Evolutionary conservation across 768 basidiomycete species (phyloP).

Genomic region (Rhizopogon sp.): DNA sequence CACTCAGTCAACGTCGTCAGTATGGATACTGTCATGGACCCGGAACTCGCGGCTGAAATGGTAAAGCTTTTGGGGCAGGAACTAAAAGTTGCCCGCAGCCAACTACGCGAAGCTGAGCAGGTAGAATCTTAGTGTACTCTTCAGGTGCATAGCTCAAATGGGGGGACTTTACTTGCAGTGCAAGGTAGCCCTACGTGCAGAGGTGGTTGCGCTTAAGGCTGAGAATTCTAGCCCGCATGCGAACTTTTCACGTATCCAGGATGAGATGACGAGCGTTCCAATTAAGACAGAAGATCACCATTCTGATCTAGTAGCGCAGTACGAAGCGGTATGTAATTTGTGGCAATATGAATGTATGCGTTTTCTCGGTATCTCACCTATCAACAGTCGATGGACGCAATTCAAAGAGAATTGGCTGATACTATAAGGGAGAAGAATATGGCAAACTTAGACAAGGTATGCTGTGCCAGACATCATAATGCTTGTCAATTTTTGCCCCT

Average conservation of each 20-base stretch:
- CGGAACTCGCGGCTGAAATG: slow-evolving; percentile 20
- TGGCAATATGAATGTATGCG: too few species aligned
- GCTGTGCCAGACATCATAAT: neutral
- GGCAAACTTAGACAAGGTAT: neutral
- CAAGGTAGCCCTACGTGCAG: slow-evolving; percentile 7
- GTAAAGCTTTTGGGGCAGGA: slow-evolving; percentile 21
- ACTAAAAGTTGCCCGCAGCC: slow-evolving; percentile 16
- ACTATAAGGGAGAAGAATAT: slow-evolving; percentile 10
- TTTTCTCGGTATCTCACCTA: neutral
- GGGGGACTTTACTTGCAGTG: slow-evolving; percentile 2
- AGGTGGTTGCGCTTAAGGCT: slow-evolving; percentile 14
- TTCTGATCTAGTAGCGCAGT: neutral
- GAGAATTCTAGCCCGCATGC: slow-evolving; percentile 15
- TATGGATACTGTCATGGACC: slow-evolving; percentile 20
- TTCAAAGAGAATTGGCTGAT: slow-evolving; percentile 9
- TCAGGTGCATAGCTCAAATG: neutral
- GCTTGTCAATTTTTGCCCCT: neutral
- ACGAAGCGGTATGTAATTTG: slow-evolving; percentile 3
- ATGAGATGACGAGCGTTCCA: slow-evolving; percentile 1
- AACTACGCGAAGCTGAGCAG: slow-evolving; percentile 18
- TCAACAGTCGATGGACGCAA: slow-evolving; percentile 8
- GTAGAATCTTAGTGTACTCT: slow-evolving; percentile 2
- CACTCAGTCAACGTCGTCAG: neutral
- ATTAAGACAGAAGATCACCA: slow-evolving; percentile 15
- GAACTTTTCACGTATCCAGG: slow-evolving; percentile 11